phyloP scores from a whole-genome alignment of 805 yeast species.

The Metschnikowia drakensbergensis region DNA sequence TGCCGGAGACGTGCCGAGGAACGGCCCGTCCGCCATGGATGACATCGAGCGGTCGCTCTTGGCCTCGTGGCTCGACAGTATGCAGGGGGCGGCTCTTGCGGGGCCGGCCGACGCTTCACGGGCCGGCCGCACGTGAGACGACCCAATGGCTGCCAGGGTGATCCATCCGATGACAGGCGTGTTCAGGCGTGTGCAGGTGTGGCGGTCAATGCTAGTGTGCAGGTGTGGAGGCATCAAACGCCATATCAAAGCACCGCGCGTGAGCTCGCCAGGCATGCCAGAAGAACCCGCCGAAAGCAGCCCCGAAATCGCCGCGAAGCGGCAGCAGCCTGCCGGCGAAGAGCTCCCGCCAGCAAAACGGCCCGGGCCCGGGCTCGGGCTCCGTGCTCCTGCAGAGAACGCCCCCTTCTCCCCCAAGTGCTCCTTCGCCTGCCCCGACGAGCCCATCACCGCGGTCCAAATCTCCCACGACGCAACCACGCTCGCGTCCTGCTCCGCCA shows the following conservation, averaged over 20 bases:
- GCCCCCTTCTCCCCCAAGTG: slow-evolving; percentile 13
- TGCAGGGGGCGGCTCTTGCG: slow-evolving; percentile 7
- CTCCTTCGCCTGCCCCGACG: slow-evolving; percentile 6
- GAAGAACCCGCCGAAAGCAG: no score
- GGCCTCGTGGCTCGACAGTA: slow-evolving; percentile 41
- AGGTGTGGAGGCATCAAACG: no score
- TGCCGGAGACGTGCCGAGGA: neutral
- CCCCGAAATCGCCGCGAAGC: no score
- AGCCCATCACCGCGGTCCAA: slow-evolving; percentile 43
- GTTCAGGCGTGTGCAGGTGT: no score
- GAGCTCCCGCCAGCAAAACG: neutral
- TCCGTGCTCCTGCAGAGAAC: neutral
- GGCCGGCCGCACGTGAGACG: neutral
- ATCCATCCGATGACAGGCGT: no score
- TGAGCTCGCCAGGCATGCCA: no score
- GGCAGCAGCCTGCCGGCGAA: no score
- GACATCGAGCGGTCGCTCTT: slow-evolving; percentile 40
- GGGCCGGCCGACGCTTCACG: neutral
- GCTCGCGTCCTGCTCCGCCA: slow-evolving; percentile 50
- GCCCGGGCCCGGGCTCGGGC: no score
- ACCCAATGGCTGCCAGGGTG: no score
- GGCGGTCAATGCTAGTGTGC: no score
- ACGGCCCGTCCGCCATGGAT: slow-evolving; percentile 21
- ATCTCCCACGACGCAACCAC: slow-evolving; percentile 57
- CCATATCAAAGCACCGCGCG: no score